Percentiles rank a stretch among this genome's conserved stretches.
Evolutionary conservation across 1,284 basidiomycete species (phyloP).

Genomic region (Wolfiporia cocos): DNA sequence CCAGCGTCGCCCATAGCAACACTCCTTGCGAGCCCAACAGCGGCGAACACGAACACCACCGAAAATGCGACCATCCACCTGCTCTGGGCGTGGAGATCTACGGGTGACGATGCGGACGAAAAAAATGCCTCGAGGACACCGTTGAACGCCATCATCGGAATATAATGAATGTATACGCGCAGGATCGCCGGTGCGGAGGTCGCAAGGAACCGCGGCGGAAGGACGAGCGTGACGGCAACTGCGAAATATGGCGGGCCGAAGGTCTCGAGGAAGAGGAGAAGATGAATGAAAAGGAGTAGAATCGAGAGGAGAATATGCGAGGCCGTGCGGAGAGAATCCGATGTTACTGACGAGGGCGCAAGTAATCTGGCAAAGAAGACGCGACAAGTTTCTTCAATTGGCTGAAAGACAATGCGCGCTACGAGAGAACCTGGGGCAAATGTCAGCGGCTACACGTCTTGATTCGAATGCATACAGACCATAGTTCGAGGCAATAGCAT

Average conservation of each 20-base stretch:
- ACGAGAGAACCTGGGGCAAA: conserved; percentile 71
- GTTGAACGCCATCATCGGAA: conserved; percentile 85
- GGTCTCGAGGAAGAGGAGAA: conserved; percentile 66
- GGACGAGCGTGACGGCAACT: conserved; percentile 59
- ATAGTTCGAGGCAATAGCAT: conserved; percentile 92
- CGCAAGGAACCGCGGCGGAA: conserved; percentile 64
- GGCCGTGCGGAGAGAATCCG: conserved; percentile 19
- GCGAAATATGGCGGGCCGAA: conserved; percentile 76
- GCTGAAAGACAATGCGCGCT: conserved; percentile 88
- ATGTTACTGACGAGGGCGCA: conserved; percentile 18
- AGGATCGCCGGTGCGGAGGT: conserved; percentile 76
- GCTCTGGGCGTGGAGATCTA: conserved; percentile 62
- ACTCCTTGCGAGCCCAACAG: conserved; percentile 41
- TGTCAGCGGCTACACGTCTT: not conserved
- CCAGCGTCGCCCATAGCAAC: conserved; percentile 58
- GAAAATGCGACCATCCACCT: conserved; percentile 70
- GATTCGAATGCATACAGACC: conserved; percentile 41
- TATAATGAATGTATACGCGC: conserved; percentile 75
- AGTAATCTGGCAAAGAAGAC: conserved; percentile 80
- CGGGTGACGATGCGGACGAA: conserved; percentile 64
- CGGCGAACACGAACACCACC: conserved; percentile 47
- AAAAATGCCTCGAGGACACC: conserved; percentile 88
- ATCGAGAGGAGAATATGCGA: conserved; percentile 34
- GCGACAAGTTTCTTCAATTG: conserved; percentile 85
- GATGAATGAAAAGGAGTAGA: conserved; percentile 66